These are phyloP conservation scores for Candida nonsorbophila DNA, from an alignment of 805 yeast genomes.

Conservation along the genomic window DNA sequence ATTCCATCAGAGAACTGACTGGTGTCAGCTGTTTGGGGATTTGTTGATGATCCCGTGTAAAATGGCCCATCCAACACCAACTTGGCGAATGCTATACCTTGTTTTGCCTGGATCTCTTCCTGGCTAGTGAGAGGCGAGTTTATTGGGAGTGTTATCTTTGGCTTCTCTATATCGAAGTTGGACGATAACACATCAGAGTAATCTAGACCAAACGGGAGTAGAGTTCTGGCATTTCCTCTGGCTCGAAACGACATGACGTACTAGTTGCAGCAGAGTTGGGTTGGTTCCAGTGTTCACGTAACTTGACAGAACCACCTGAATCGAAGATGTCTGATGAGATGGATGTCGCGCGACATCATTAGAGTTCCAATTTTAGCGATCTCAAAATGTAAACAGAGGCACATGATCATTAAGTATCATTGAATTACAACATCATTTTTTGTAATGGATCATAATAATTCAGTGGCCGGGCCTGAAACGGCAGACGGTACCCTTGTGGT, in stretches of 20 bases:
- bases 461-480: conserved; percentile 16
- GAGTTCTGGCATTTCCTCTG: conserved; percentile 18
- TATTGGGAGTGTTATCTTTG: conserved; percentile 55
- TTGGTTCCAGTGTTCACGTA: no score
- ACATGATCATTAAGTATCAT: no score
- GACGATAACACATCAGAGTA: conserved; percentile 50
- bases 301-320: no score
- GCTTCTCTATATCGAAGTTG: conserved; percentile 29
- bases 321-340: no score
- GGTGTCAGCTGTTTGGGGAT: conserved; percentile 13
- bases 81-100: conserved; percentile 48
- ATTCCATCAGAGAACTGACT: conserved; percentile 52
- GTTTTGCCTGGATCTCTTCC: conserved; percentile 52
- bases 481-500: conserved; percentile 61
- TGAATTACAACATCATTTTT: not conserved
- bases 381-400: not conserved
- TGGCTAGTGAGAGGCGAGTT: conserved; percentile 49
- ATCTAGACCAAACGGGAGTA: conserved; percentile 69
- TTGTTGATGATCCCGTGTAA: conserved; percentile 49
- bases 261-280: no score
- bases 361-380: not conserved
- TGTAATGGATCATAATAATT: conserved; percentile 6
- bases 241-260: conserved; percentile 9
- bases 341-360: no score
- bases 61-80: conserved; percentile 63